A percentile compares a stretch with the other conserved stretches of the same genome.
These are phyloP conservation scores for Suhomyces wounanorum DNA, from an alignment of 1,139 yeast genomes.

Conservation along the genomic window DNA sequence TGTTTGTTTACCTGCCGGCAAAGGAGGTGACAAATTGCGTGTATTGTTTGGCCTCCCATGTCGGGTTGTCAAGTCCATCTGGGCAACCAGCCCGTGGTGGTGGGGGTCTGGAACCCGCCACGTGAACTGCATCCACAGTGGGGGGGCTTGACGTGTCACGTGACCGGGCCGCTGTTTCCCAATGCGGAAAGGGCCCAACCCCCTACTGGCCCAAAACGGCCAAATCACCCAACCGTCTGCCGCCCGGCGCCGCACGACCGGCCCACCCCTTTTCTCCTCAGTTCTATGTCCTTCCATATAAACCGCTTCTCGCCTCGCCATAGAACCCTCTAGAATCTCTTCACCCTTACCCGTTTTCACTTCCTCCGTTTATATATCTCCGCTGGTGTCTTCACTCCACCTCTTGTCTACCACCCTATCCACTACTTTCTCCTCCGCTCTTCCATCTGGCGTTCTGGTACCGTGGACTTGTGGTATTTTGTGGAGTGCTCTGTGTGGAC, in stretches of 20 bases:
- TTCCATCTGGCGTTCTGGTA: background rate
- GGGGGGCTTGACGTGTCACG: too few species aligned
- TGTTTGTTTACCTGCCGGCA: background rate
- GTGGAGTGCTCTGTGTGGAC: background rate
- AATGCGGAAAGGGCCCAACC: conserved; percentile 1
- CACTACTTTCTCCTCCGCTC: background rate
- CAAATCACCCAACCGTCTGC: conserved; percentile 1
- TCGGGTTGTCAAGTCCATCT: too few species aligned
- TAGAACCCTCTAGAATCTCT: background rate
- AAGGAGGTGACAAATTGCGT: too few species aligned
- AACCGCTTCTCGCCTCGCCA: conserved; percentile 1
- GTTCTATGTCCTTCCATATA: conserved; percentile 10
- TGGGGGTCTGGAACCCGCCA: background rate
- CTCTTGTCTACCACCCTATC: background rate
- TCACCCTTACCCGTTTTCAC: background rate
- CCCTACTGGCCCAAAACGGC: conserved; percentile 2
- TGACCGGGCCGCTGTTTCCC: conserved; percentile 4
- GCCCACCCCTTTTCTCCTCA: conserved; percentile 11
- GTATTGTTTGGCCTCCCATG: too few species aligned
- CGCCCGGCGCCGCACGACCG: conserved; percentile 8
- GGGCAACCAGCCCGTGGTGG: too few species aligned
- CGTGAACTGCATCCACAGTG: too few species aligned
- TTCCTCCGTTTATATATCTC: background rate
- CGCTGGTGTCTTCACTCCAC: background rate
- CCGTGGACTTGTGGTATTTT: background rate